These are phyloP conservation scores for Schoenoplectus triqueter DNA, from an alignment of 202 grass and related monocot genomes.

Conservation along the genomic window DNA sequence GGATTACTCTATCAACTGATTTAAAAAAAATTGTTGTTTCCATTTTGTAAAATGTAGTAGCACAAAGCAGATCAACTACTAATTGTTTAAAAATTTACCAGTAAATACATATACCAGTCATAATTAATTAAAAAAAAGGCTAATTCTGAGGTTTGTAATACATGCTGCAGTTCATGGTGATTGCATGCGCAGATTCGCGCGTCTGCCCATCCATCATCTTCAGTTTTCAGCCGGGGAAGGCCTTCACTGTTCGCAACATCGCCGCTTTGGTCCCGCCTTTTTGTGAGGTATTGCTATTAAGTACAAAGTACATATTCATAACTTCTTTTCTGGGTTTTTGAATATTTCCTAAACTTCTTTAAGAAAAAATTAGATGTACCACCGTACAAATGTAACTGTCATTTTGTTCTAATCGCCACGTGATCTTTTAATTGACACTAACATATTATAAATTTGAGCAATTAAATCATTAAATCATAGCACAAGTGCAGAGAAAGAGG, in stretches of 20 bases:
- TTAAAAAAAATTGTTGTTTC: neutral
- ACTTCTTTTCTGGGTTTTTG: neutral
- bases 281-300: neutral
- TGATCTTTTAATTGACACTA: neutral
- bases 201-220: constrained; percentile 39
- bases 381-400: neutral
- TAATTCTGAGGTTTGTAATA: neutral
- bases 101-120: neutral
- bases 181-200: neutral
- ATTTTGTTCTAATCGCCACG: neutral
- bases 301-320: neutral
- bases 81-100: neutral
- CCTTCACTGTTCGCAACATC: constrained; percentile 41
- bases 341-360: neutral
- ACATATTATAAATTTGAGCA: neutral
- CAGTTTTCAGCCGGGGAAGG: constrained; percentile 73
- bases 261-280: neutral
- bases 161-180: neutral
- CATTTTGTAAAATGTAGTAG: too few species aligned
- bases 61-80: neutral
- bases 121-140: neutral
- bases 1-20: too few species aligned
- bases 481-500: constrained; percentile 48
- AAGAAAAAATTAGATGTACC: too few species aligned
- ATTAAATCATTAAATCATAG: neutral